A percentile compares a stretch with the other conserved stretches of the same genome.
phyloP scores from a whole-genome alignment of 257 asterid genomes.

The Ilex aquifolium region DNA sequence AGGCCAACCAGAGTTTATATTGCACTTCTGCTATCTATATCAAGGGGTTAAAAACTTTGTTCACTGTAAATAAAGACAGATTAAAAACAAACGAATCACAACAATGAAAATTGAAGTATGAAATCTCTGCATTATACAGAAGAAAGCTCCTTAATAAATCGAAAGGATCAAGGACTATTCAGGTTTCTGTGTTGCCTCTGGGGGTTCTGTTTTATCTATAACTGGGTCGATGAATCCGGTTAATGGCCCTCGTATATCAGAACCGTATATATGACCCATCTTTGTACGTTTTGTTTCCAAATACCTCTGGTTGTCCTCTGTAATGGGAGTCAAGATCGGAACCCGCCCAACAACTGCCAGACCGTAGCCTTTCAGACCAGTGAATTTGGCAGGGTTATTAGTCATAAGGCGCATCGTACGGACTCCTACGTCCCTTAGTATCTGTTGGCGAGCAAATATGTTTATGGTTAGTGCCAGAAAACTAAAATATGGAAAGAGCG shows the following conservation, averaged over 20 bases:
- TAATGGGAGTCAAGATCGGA: conserved; percentile 69
- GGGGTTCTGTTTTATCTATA: conserved; percentile 22
- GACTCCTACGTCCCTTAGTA: conserved; percentile 68
- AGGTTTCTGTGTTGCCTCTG: conserved; percentile 11
- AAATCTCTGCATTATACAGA: too few relatives aligned
- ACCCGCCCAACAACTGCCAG: conserved; percentile 76
- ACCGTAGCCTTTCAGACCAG: conserved; percentile 71
- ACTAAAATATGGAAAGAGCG: too few relatives aligned
- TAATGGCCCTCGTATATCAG: conserved; percentile 46
- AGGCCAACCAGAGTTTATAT: too few relatives aligned
- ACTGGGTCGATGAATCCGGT: conserved; percentile 26
- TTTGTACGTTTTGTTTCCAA: conserved; percentile 66
- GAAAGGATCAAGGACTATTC: conserved; percentile 6
- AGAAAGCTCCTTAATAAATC: not conserved
- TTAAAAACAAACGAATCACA: too few relatives aligned
- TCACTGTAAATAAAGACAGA: too few relatives aligned
- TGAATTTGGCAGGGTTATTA: conserved; percentile 78
- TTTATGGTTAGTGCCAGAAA: too few relatives aligned
- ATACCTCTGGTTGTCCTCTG: conserved; percentile 68
- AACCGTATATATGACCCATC: conserved; percentile 76
- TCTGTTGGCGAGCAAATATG: conserved; percentile 30
- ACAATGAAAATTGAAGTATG: too few relatives aligned
- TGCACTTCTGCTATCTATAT: too few relatives aligned
- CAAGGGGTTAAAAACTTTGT: too few relatives aligned
- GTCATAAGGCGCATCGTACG: conserved; percentile 85